These are phyloP conservation scores for Microbotryum lychnidis-dioicae DNA, from an alignment of 1,284 basidiomycete species.

Conservation along the genomic window DNA sequence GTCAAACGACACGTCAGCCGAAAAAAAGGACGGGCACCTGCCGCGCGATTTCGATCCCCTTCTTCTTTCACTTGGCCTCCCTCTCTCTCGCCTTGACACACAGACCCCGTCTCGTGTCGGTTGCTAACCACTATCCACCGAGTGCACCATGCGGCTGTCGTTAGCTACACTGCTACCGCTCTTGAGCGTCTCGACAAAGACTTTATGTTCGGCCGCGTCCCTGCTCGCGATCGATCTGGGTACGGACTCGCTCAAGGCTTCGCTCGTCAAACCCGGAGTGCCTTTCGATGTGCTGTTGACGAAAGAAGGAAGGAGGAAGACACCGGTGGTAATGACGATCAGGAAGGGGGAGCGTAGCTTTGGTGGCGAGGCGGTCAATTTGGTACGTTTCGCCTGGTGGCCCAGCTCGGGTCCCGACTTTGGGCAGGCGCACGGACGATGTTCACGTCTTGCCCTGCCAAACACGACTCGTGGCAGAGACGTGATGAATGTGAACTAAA, in stretches of 20 bases:
- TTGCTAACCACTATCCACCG: too few relatives aligned
- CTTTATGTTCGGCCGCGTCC: slow-evolving; percentile 34
- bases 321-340: slow-evolving; percentile 75
- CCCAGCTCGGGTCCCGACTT: not conserved
- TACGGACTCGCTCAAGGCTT: slow-evolving; percentile 90
- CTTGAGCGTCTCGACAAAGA: not conserved
- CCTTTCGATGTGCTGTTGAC: slow-evolving; percentile 95
- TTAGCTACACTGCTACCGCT: not conserved
- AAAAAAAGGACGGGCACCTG: too few relatives aligned
- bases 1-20: too few relatives aligned
- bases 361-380: slow-evolving; percentile 74
- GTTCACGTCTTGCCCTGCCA: too few relatives aligned
- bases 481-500: not conserved
- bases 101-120: too few relatives aligned
- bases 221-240: slow-evolving; percentile 93
- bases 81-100: too few relatives aligned
- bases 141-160: not conserved
- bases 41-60: too few relatives aligned
- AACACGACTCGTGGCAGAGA: not conserved
- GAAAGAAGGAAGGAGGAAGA: slow-evolving; percentile 94
- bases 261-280: slow-evolving; percentile 88
- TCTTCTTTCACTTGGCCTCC: too few relatives aligned
- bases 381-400: slow-evolving; percentile 51
- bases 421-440: not conserved
- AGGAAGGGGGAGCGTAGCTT: slow-evolving; percentile 83